These are phyloP conservation scores for Penicillium sp. DNA, from an alignment of 2,329 filamentous ascomycete species.

Conservation along the genomic window DNA sequence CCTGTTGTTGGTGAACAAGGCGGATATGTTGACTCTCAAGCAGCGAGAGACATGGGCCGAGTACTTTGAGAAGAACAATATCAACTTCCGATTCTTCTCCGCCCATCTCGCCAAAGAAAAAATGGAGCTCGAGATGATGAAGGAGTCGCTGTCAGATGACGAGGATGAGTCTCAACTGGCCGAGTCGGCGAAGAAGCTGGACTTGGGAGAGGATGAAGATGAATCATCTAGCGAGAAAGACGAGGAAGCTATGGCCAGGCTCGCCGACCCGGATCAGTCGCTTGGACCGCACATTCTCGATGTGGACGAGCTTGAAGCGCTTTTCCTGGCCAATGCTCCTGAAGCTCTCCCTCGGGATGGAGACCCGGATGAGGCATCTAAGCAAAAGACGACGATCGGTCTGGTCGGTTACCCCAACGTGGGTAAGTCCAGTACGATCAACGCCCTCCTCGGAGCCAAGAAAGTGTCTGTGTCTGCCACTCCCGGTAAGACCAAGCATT, in stretches of 20 bases:
- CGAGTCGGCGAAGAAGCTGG: conserved; percentile 44
- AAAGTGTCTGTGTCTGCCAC: conserved; percentile 98
- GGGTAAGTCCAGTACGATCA: conserved; percentile 98
- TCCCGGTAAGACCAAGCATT: conserved; percentile 98
- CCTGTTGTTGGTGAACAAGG: conserved; percentile 91
- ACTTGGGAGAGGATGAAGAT: conserved; percentile 42
- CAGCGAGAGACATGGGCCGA: conserved; percentile 82
- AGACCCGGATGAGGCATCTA: conserved; percentile 43
- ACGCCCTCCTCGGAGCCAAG: conserved; percentile 95
- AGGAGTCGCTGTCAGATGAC: conserved; percentile 36
- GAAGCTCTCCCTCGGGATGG: conserved; percentile 45
- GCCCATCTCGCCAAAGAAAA: conserved; percentile 84
- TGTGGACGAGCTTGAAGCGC: conserved; percentile 83
- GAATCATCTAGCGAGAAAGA: conserved; percentile 25
- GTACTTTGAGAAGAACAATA: conserved; percentile 73
- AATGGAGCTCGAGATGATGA: conserved; percentile 65
- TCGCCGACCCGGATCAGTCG: conserved; percentile 37
- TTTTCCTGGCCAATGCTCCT: conserved; percentile 75
- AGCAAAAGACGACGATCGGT: conserved; percentile 77
- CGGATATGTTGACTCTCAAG: conserved; percentile 91
- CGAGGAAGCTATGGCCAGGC: conserved; percentile 13
- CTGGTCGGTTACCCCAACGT: conserved; percentile 98
- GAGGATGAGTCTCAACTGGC: conserved; percentile 46
- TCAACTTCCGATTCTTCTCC: conserved; percentile 95
- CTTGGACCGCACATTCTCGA: conserved; percentile 71